Evolutionary conservation across 164 flowering plant species (phyloP).

Genomic region (Euptelea pleiosperma): DNA sequence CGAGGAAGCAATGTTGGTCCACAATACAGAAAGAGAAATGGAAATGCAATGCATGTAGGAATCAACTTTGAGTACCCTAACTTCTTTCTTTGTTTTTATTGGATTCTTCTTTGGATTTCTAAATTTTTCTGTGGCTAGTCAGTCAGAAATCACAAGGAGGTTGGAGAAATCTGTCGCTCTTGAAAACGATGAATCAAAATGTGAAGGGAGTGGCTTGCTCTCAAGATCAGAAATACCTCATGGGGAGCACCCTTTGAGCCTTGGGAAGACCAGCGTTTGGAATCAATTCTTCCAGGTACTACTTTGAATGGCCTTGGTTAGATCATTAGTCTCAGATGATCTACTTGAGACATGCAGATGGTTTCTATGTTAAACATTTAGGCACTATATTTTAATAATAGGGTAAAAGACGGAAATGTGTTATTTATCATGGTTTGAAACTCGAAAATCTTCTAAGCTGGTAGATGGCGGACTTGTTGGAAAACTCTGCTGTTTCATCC

Average conservation of each 20-base stretch:
- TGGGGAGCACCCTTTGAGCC: slow-evolving; percentile 95
- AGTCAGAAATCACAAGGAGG: slow-evolving; percentile 95
- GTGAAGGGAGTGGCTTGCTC: slow-evolving; percentile 54
- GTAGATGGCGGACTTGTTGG: too few species aligned
- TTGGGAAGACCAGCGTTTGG: slow-evolving; percentile 88
- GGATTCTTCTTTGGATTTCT: slow-evolving; percentile 33
- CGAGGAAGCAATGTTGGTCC: too few species aligned
- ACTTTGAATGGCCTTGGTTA: slow-evolving; percentile 3
- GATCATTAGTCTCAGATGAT: background rate
- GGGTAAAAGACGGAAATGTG: background rate
- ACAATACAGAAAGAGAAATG: too few species aligned
- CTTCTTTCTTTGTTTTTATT: background rate
- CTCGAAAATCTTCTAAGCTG: too few species aligned
- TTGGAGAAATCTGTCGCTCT: slow-evolving; percentile 43
- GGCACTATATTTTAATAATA: background rate
- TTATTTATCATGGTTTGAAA: too few species aligned
- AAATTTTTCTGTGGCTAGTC: slow-evolving; percentile 75
- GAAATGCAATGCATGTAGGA: too few species aligned
- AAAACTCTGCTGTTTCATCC: too few species aligned
- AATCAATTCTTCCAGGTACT: slow-evolving; percentile 93
- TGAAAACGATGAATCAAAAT: slow-evolving; percentile 36
- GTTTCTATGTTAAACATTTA: background rate
- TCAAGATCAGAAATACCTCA: slow-evolving; percentile 75
- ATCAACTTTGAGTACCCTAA: too few species aligned
- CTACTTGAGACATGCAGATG: background rate